Percentiles rank a stretch among this genome's conserved stretches.
Conservation (phyloP, 208 protist genomes). For the Crithidia thermophila region DNA sequence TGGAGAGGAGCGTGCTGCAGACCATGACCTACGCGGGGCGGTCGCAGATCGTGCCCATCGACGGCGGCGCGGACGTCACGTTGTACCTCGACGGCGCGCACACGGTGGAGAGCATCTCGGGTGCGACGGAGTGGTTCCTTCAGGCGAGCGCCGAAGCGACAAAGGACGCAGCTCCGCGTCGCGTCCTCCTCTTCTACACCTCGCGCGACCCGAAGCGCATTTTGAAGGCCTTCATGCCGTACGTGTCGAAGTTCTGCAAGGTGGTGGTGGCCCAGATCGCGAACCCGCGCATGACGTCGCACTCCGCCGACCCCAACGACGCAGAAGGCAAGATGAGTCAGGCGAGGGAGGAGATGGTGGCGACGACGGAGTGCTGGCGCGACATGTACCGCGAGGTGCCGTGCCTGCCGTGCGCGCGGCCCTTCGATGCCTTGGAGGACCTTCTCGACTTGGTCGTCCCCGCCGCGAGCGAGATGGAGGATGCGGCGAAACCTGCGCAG, state of each 20-base stretch:
- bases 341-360: conserved; percentile 39
- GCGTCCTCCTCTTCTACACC: conserved; percentile 83
- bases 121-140: conserved; percentile 81
- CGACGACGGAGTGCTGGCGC: conserved; percentile 60
- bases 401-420: conserved; percentile 53
- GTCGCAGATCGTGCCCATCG: conserved; percentile 68
- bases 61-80: conserved; percentile 45
- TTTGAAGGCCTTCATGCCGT: conserved; percentile 81
- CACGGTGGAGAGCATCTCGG: conserved; percentile 77
- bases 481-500: conserved; percentile 68
- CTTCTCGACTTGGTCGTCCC: conserved; percentile 55
- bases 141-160: conserved; percentile 52
- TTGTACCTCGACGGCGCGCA: conserved; percentile 91
- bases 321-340: conserved; percentile 32
- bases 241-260: conserved; percentile 62
- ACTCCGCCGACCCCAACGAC: conserved; percentile 35
- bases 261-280: conserved; percentile 60
- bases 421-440: conserved; percentile 65
- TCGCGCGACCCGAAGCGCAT: conserved; percentile 66
- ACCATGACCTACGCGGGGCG: conserved; percentile 74
- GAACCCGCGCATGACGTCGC: conserved; percentile 46
- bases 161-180: conserved; percentile 42
- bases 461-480: conserved; percentile 48
- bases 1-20: conserved; percentile 61
- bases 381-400: conserved; percentile 71